Conservation (phyloP, 192 early-diverging fungal genomes). For the Rhizophlyctis rosea region DNA sequence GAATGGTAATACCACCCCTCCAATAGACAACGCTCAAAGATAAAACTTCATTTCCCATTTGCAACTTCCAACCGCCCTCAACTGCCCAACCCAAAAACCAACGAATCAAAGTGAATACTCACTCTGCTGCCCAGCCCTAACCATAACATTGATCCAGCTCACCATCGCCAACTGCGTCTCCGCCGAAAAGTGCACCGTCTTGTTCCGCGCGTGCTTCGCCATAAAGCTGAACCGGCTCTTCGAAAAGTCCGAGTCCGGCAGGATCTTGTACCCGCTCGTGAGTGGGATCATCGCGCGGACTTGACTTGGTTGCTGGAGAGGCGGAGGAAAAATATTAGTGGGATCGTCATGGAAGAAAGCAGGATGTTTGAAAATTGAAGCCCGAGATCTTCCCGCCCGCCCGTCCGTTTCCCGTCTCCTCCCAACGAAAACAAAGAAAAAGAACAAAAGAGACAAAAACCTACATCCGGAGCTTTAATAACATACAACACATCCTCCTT, state of each 20-base stretch:
- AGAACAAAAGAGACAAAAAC: background rate
- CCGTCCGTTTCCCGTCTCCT: no score
- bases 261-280: conserved; percentile 1
- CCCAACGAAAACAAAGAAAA: background rate
- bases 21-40: no score
- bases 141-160: conserved; percentile 24
- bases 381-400: no score
- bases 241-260: conserved; percentile 12
- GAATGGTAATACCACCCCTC: no score
- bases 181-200: conserved; percentile 21
- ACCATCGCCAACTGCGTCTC: conserved; percentile 29
- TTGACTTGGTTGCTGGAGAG: background rate
- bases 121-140: conserved; percentile 25
- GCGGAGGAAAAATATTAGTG: background rate
- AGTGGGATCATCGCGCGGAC: conserved; percentile 11
- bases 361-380: no score
- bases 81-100: background rate
- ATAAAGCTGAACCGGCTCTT: conserved; percentile 16
- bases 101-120: background rate
- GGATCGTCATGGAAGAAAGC: no score
- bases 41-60: no score
- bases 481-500: conserved; percentile 13
- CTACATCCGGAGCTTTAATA: conserved; percentile 18
- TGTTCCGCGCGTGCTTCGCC: conserved; percentile 5
- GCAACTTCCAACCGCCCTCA: no score